Conservation (phyloP, 2,329 filamentous ascomycete species). For the Colletotrichum lini region DNA sequence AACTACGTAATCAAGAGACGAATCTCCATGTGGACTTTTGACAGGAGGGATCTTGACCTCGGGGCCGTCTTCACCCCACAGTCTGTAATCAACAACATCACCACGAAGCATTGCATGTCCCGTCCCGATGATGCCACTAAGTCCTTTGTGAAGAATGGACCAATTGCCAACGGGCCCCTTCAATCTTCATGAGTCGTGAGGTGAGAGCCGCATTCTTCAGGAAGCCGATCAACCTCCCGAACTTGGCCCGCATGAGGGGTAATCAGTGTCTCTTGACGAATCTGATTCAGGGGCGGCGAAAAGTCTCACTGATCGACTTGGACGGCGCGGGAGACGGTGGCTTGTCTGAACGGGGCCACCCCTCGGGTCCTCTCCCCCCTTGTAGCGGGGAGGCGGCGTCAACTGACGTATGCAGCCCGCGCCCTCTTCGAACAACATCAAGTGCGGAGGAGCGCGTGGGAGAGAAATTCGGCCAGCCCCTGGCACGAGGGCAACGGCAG, state of each 20-base stretch:
- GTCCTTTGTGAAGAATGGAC: conserved; percentile 17
- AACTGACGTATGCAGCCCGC: conserved; percentile 25
- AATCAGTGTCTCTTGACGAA: conserved; percentile 23
- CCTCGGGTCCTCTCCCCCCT: not conserved
- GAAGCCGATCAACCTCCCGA: not conserved
- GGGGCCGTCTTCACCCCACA: conserved; percentile 11
- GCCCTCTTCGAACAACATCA: conserved; percentile 1
- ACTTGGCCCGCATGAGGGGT: not conserved
- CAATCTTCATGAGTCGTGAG: conserved; percentile 29
- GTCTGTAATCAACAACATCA: conserved; percentile 19
- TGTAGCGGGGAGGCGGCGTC: conserved; percentile 27
- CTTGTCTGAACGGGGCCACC: conserved; percentile 19
- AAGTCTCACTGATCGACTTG: conserved; percentile 31
- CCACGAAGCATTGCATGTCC: conserved; percentile 1
- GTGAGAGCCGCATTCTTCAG: conserved; percentile 18
- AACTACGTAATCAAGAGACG: conserved; percentile 30
- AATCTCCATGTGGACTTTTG: not conserved
- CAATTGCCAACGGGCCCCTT: conserved; percentile 8
- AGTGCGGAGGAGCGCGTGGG: conserved; percentile 18
- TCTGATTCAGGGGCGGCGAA: conserved; percentile 32
- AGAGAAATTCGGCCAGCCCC: not conserved
- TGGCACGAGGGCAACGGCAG: conserved; percentile 37
- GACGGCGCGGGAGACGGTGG: conserved; percentile 34
- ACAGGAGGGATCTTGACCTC: not conserved
- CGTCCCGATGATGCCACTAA: conserved; percentile 9